Conservation (phyloP, 768 basidiomycete genomes). For the Phylloporus sp. region DNA sequence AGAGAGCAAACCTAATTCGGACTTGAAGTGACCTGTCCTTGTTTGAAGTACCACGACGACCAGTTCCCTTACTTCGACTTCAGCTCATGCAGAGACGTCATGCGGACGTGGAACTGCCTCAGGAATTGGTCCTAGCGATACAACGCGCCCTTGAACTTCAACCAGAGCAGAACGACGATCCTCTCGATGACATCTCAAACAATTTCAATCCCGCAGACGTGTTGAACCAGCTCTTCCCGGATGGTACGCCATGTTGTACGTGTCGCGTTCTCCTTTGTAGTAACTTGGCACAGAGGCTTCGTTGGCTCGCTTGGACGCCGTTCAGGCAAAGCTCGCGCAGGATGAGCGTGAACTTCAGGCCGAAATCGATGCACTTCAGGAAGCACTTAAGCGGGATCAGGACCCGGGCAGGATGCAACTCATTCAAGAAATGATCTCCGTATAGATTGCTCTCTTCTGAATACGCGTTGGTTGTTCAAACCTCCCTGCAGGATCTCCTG, state of each 20-base stretch:
- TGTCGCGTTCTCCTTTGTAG: background rate
- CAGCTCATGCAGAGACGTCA: slow-evolving; percentile 18
- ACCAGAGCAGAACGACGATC: slow-evolving; percentile 41
- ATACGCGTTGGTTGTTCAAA: slow-evolving; percentile 3
- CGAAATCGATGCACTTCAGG: slow-evolving; percentile 66
- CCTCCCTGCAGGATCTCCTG: slow-evolving; percentile 66
- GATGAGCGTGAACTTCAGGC: slow-evolving; percentile 64
- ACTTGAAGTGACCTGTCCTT: too few relatives aligned
- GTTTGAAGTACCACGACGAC: too few relatives aligned
- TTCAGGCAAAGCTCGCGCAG: slow-evolving; percentile 63
- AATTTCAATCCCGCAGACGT: slow-evolving; percentile 53
- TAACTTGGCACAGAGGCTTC: slow-evolving; percentile 56
- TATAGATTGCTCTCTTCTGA: slow-evolving; percentile 32
- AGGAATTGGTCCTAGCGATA: slow-evolving; percentile 64
- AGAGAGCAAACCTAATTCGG: too few relatives aligned
- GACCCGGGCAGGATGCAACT: slow-evolving; percentile 85
- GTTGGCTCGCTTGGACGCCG: slow-evolving; percentile 61
- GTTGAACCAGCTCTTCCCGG: slow-evolving; percentile 64
- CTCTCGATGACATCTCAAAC: slow-evolving; percentile 52
- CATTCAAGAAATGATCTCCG: slow-evolving; percentile 96
- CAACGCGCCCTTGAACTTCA: slow-evolving; percentile 63
- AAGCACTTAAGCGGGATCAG: slow-evolving; percentile 68
- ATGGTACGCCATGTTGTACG: slow-evolving; percentile 48
- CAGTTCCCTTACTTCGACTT: too few relatives aligned
- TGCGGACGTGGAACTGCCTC: slow-evolving; percentile 48